Base-by-base conservation (phyloP, 306 rosid genomes). In the Carpinus fangiana region DNA sequence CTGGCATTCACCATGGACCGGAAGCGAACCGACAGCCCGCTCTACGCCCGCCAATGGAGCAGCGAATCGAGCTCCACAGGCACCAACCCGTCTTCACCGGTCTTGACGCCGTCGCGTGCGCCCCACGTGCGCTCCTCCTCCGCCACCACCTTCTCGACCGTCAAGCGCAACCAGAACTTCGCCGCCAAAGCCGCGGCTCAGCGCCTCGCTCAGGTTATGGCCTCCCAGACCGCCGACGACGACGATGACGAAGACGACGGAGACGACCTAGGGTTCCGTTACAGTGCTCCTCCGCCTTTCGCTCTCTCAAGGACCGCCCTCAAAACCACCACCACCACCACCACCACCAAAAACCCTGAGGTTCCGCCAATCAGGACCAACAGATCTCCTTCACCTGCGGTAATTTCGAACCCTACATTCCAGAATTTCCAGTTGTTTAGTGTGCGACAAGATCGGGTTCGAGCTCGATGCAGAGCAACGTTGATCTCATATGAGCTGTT, bases 121-220 rank as follows among this genome's bases (percentile, higher is more conserved):
- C 89, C 88, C 3, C 98, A 94, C 84, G 68, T 87, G 73, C 90
- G 97, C 8, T 92, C 98, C n/a, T 87, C 98, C 64, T 94, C 98
- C 17, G 88, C 88, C 65, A 82, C 91, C 28, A 88, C 91, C 46
- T 84, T 90, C 80, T 94, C 98, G 73, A 89, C 79, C 88, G 78
- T 94, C 82, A 94, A 90, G 78, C 89, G 96, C 85, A 89, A 91
- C 76, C 98, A 94, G 85, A 92, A 94, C 85, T 88, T 94, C 73
- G 97, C 98, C 9, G 97, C 97, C 69, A 94, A 90, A 85, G 98
- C 98, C 36, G 98, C 98, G 1, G 96, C 98, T 61, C 97, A 94
- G 84, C 94, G 97, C 67, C 97, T 94, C n/a, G 97, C 98, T 7
- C 96, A 92, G 88, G 98, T 94, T 66, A 94, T 94, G 97, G 97